Conservation (phyloP, 768 basidiomycete genomes). For the Serendipita sp. region DNA sequence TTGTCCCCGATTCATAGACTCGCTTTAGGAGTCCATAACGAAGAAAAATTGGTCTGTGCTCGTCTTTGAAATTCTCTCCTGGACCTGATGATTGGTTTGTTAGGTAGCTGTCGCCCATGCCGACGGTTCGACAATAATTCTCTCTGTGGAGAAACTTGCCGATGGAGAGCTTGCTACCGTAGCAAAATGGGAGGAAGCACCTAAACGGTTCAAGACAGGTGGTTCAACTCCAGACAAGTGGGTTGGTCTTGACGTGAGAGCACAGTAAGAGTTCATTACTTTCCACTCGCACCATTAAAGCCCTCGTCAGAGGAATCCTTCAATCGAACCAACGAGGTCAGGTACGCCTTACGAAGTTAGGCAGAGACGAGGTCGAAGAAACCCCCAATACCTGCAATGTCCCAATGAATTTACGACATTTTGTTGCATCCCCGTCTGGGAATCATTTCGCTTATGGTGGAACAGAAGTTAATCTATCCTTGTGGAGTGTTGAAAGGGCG, state of each 20-base stretch:
- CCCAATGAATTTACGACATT: slow-evolving; percentile 19
- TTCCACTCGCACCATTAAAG: not conserved
- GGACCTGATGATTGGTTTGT: not conserved
- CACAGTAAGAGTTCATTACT: slow-evolving; percentile 28
- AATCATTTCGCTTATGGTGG: slow-evolving; percentile 66
- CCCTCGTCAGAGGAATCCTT: slow-evolving; percentile 29
- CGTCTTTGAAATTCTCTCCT: not conserved
- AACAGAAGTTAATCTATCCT: slow-evolving; percentile 68
- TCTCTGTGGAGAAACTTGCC: slow-evolving; percentile 26
- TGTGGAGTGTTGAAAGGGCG: slow-evolving; percentile 61
- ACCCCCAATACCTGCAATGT: slow-evolving; percentile 10
- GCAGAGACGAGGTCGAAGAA: slow-evolving; percentile 14
- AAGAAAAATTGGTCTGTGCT: slow-evolving; percentile 8
- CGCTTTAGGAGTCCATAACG: slow-evolving; percentile 5
- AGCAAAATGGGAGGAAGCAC: slow-evolving; percentile 49
- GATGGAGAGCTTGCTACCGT: slow-evolving; percentile 24
- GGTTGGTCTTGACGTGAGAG: slow-evolving; percentile 40
- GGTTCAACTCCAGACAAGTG: slow-evolving; percentile 29
- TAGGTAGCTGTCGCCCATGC: slow-evolving; percentile 53
- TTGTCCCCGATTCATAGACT: not conserved
- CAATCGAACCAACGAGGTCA: slow-evolving; percentile 69
- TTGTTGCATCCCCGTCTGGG: slow-evolving; percentile 50
- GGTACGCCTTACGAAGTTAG: slow-evolving; percentile 33
- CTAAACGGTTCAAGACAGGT: slow-evolving; percentile 25
- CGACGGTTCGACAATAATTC: slow-evolving; percentile 38